A percentile compares a stretch with the other conserved stretches of the same genome.
phyloP scores from a whole-genome alignment of 139 green algal genomes.

The Eudorina sp. region DNA sequence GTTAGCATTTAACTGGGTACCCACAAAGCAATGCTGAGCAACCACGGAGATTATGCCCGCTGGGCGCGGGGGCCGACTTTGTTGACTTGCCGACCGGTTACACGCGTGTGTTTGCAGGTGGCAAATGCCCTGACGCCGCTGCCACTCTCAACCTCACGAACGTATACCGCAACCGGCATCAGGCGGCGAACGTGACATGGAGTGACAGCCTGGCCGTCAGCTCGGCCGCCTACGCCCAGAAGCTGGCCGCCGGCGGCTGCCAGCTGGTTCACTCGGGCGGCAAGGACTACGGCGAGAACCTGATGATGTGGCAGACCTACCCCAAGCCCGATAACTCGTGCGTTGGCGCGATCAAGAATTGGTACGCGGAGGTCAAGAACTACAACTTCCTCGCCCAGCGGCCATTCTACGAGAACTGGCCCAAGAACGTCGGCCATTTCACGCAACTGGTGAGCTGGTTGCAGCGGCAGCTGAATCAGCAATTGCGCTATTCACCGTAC shows the following conservation, averaged over 20 bases:
- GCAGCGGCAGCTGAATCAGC: too few species aligned
- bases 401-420: constrained; percentile 2
- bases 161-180: background rate
- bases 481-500: too few species aligned
- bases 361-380: background rate
- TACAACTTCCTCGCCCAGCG: background rate
- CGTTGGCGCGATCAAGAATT: background rate
- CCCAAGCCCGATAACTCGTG: background rate
- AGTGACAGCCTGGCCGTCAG: background rate
- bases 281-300: constrained; percentile 15
- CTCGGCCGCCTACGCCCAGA: background rate
- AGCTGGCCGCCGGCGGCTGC: background rate
- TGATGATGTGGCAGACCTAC: background rate
- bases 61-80: too few species aligned
- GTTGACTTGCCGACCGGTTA: too few species aligned
- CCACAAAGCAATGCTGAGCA: too few species aligned
- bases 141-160: background rate
- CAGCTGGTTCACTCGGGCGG: background rate
- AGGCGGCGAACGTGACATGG: background rate
- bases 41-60: too few species aligned
- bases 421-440: constrained; percentile 12
- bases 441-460: background rate
- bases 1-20: too few species aligned
- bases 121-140: background rate
- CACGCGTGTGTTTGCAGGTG: background rate